Conservation (phyloP, 441 rosid species). For the Adansonia madagascariensis region DNA sequence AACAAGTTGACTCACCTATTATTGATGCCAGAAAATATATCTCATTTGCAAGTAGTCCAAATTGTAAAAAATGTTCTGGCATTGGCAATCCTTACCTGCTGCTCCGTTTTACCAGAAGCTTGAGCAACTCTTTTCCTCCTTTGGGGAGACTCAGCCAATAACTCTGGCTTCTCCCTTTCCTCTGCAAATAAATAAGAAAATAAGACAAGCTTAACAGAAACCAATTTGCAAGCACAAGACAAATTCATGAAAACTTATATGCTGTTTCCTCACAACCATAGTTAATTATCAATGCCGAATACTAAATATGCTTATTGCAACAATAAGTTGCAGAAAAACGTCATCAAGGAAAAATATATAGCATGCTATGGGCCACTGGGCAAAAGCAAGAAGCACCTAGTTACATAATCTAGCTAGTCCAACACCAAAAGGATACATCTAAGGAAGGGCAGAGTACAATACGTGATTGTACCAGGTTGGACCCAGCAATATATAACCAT, state of each 20-base stretch:
- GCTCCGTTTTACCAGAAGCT: slow-evolving; percentile 89
- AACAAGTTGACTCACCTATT: slow-evolving; percentile 90
- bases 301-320: neutral
- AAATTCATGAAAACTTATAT: neutral
- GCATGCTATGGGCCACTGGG: neutral
- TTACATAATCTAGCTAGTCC: neutral
- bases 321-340: slow-evolving; percentile 2
- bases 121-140: slow-evolving; percentile 87
- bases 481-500: neutral
- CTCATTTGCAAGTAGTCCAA: slow-evolving; percentile 16
- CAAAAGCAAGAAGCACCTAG: neutral
- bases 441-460: neutral
- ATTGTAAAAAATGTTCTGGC: slow-evolving; percentile 2
- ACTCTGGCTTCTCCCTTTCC: slow-evolving; percentile 95
- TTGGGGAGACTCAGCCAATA: slow-evolving; percentile 81
- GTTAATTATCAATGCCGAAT: neutral
- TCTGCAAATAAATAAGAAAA: slow-evolving; percentile 48
- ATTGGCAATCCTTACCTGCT: slow-evolving; percentile 54
- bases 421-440: neutral
- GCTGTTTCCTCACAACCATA: neutral
- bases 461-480: neutral
- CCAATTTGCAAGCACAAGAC: neutral
- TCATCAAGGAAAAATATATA: neutral
- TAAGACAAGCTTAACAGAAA: slow-evolving; percentile 21
- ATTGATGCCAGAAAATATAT: slow-evolving; percentile 30